Percentiles rank a stretch among this genome's conserved stretches.
These are phyloP conservation scores for Alternaria burnsii DNA, from an alignment of 2,329 filamentous ascomycete species.

Conservation along the genomic window DNA sequence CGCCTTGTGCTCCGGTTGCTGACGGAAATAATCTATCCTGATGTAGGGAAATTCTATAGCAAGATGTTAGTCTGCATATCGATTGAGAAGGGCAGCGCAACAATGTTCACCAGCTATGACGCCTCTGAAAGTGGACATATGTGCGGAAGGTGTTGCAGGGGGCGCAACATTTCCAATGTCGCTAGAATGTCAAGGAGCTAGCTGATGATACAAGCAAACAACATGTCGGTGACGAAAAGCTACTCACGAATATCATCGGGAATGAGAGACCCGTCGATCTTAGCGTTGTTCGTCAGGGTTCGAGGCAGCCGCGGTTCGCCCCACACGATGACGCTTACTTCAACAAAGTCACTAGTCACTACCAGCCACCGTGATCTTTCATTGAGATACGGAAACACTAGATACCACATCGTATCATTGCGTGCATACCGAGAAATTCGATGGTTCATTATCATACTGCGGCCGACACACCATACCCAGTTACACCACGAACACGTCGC, in stretches of 20 bases:
- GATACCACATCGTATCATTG: not conserved
- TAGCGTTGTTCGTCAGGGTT: not conserved
- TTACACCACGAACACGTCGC: slow-evolving; percentile 52
- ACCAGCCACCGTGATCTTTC: not conserved
- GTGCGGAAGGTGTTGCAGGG: not conserved
- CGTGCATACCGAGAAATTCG: not conserved
- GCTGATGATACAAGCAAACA: not conserved
- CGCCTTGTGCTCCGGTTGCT: slow-evolving; percentile 60
- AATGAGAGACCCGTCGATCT: slow-evolving; percentile 1
- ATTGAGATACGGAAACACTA: not conserved
- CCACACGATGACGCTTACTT: not conserved
- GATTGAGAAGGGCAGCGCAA: not conserved
- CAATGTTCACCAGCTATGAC: slow-evolving; percentile 35
- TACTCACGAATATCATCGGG: not conserved
- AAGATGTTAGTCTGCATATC: slow-evolving; percentile 3
- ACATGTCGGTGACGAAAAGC: not conserved
- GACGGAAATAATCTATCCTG: slow-evolving; percentile 83
- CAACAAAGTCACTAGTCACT: not conserved
- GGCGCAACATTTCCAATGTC: slow-evolving; percentile 13
- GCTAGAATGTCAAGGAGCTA: not conserved
- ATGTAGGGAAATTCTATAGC: slow-evolving; percentile 78
- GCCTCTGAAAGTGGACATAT: slow-evolving; percentile 50
- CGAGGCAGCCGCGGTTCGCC: not conserved
- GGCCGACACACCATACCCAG: not conserved
- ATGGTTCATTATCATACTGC: not conserved